Percentiles rank a stretch among this genome's conserved stretches.
Conservation (phyloP, 2,329 filamentous ascomycete species). For the Geosmithia putterillii region DNA sequence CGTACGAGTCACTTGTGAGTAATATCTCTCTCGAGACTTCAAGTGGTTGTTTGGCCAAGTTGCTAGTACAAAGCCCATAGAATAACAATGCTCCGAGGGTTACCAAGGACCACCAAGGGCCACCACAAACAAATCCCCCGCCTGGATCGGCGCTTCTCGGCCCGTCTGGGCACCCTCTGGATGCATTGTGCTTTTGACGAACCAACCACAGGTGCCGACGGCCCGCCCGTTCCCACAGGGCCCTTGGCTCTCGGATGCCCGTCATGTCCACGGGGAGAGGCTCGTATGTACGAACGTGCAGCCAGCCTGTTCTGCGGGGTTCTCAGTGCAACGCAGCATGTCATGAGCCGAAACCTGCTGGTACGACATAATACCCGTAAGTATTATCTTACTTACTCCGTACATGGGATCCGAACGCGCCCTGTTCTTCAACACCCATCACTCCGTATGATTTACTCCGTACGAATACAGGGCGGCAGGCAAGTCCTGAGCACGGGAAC, state of each 20-base stretch:
- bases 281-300: background rate
- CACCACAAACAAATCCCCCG: background rate
- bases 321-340: background rate
- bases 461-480: too few relatives aligned
- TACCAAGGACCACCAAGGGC: background rate
- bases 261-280: background rate
- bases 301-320: background rate
- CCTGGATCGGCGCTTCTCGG: background rate
- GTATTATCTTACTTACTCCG: too few relatives aligned
- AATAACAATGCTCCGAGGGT: background rate
- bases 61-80: too few relatives aligned
- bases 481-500: too few relatives aligned
- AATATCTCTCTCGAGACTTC: too few relatives aligned
- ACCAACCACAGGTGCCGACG: background rate
- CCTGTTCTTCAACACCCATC: too few relatives aligned
- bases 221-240: background rate
- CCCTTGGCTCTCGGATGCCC: background rate
- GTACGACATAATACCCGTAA: too few relatives aligned
- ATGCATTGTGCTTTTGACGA: background rate
- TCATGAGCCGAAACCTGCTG: too few relatives aligned
- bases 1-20: too few relatives aligned
- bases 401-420: too few relatives aligned
- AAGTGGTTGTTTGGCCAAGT: too few relatives aligned
- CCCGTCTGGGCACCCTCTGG: background rate
- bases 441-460: too few relatives aligned